phyloP scores from a whole-genome alignment of 306 rosid species.

The Ziziphus jujuba region DNA sequence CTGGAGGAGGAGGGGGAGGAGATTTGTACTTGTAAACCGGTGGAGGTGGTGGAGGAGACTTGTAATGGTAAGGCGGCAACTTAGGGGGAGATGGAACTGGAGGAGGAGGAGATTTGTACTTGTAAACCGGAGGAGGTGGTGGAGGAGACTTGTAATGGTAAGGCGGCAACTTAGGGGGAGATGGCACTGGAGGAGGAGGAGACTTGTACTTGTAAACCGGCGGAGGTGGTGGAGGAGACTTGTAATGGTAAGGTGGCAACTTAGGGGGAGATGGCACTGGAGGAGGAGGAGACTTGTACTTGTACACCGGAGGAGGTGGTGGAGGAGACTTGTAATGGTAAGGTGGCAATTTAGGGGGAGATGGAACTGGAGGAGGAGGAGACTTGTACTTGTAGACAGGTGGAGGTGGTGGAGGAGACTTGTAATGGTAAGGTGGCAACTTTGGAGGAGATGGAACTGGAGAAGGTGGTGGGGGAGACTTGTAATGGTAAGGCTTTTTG shows the following conservation, averaged over 20 bases:
- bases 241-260: not conserved
- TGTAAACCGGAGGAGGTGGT: not conserved
- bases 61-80: conserved; percentile 1
- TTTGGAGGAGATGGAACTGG: not conserved
- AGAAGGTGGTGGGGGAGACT: not conserved
- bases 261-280: conserved; percentile 8
- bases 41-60: conserved; percentile 24
- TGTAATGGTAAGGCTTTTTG: conserved; percentile 14
- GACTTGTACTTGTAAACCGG: not conserved
- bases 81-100: conserved; percentile 14
- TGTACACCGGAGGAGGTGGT: conserved; percentile 35
- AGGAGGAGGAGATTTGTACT: conserved; percentile 20
- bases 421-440: conserved; percentile 3
- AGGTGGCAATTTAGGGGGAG: conserved; percentile 6
- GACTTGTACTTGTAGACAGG: conserved; percentile 5
- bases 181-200: not conserved
- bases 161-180: not conserved
- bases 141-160: conserved; percentile 19
- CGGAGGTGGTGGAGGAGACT: conserved; percentile 19
- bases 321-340: conserved; percentile 6
- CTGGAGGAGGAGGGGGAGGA: conserved; percentile 30
- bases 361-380: conserved; percentile 8
- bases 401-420: conserved; percentile 12
- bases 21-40: conserved; percentile 25
- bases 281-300: conserved; percentile 19